Percentiles rank a stretch among this genome's conserved stretches.
phyloP scores from a whole-genome alignment of 1,139 yeast genomes.

The Saccharomyces hybrid region DNA sequence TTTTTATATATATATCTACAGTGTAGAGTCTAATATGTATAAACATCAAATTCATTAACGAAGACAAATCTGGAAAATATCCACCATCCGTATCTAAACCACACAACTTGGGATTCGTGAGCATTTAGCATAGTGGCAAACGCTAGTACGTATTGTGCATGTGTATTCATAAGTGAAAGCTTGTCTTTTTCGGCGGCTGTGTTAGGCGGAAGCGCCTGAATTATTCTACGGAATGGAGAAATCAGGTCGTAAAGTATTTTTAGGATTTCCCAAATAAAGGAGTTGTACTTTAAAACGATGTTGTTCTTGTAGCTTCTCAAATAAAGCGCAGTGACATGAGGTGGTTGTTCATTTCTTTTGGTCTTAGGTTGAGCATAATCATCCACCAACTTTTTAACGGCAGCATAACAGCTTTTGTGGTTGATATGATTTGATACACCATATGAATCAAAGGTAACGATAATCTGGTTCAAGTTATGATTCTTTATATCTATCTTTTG shows the following conservation, averaged over 20 bases:
- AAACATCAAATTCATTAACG: slow-evolving; percentile 50
- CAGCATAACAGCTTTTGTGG: slow-evolving; percentile 62
- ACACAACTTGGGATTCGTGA: slow-evolving; percentile 85
- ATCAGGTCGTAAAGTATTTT: slow-evolving; percentile 3
- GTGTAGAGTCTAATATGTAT: slow-evolving; percentile 3
- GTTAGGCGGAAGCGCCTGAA: slow-evolving; percentile 1
- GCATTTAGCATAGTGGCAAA: slow-evolving; percentile 76
- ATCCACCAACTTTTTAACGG: slow-evolving; percentile 39
- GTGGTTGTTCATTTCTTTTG: slow-evolving; percentile 3
- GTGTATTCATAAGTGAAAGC: slow-evolving; percentile 21
- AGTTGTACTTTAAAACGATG: slow-evolving; percentile 10
- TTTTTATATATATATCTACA: neutral
- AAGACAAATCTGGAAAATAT: slow-evolving; percentile 55
- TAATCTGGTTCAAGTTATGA: slow-evolving; percentile 33
- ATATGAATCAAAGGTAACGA: slow-evolving; percentile 70
- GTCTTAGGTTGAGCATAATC: neutral
- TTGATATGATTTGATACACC: slow-evolving; percentile 89
- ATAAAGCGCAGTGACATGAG: slow-evolving; percentile 2
- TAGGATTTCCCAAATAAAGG: slow-evolving; percentile 7
- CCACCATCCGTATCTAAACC: slow-evolving; percentile 94
- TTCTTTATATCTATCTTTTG: slow-evolving; percentile 10
- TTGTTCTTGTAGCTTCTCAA: slow-evolving; percentile 9
- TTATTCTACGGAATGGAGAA: slow-evolving; percentile 2
- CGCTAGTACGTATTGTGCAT: slow-evolving; percentile 52
- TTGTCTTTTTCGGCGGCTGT: neutral